A percentile compares a stretch with the other conserved stretches of the same genome.
These are phyloP conservation scores for Naematelia aurantialba DNA, from an alignment of 768 basidiomycete species.

Conservation along the genomic window DNA sequence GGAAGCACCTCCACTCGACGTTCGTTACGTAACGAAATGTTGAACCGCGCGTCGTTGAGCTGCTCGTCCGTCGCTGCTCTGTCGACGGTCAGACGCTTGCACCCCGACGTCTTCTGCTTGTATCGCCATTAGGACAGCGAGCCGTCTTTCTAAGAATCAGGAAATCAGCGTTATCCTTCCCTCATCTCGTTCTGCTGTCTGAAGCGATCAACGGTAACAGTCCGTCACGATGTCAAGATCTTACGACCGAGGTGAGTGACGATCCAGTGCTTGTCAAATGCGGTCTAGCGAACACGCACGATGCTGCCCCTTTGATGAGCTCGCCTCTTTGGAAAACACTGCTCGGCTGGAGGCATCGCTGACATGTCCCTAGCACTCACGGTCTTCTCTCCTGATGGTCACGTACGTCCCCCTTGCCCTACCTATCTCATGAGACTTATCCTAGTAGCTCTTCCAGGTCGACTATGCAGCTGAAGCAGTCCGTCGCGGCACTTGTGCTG, in stretches of 20 bases:
- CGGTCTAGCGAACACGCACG: no score
- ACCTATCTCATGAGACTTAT: conserved; percentile 5
- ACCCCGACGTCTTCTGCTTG: no score
- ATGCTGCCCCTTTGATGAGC: no score
- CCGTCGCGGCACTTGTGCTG: conserved; percentile 92
- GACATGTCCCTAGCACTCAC: conserved; percentile 67
- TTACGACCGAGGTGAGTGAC: conserved; percentile 80
- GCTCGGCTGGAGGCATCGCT: background rate
- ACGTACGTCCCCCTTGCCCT: conserved; percentile 56
- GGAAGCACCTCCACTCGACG: background rate
- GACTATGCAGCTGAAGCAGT: conserved; percentile 99
- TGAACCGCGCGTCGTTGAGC: background rate
- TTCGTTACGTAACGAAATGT: background rate
- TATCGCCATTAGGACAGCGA: no score
- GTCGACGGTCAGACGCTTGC: no score
- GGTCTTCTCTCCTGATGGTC: conserved; percentile 97
- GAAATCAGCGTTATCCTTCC: background rate
- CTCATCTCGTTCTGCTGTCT: background rate
- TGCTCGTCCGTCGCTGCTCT: no score
- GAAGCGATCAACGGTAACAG: background rate
- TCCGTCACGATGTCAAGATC: conserved; percentile 62
- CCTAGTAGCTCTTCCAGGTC: conserved; percentile 60
- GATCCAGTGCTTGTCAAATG: background rate
- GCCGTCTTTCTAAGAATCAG: no score
- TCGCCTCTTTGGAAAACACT: no score